phyloP scores from a whole-genome alignment of 345 rosid genomes.

The Firmiana major region DNA sequence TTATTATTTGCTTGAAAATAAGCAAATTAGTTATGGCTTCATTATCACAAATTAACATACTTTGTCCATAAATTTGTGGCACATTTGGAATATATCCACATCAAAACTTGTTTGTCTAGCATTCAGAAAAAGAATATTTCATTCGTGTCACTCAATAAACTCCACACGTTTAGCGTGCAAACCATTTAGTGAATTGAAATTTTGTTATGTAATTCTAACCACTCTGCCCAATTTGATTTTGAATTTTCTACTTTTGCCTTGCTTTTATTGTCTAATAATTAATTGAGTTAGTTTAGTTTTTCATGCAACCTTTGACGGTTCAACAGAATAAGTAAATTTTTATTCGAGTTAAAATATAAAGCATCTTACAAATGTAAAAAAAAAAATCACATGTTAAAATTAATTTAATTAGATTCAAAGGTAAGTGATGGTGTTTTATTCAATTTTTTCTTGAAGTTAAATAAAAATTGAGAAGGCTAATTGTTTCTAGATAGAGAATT shows the following conservation, averaged over 20 bases:
- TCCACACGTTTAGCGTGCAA: too few species aligned
- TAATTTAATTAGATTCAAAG: background rate
- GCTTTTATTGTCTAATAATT: background rate
- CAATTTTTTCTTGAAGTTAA: too few species aligned
- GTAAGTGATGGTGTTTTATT: background rate
- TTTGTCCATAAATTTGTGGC: background rate
- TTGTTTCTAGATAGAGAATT: too few species aligned
- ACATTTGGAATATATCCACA: background rate
- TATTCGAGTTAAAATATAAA: too few species aligned
- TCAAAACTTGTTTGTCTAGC: background rate
- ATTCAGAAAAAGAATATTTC: too few species aligned
- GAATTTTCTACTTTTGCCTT: background rate
- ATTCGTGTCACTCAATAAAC: too few species aligned
- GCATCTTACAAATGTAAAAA: too few species aligned
- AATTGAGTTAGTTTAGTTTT: background rate
- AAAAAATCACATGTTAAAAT: too few species aligned
- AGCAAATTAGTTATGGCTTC: background rate
- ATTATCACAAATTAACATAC: too few species aligned
- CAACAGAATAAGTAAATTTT: too few species aligned
- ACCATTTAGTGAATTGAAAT: too few species aligned
- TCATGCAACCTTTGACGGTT: background rate
- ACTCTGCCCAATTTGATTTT: background rate
- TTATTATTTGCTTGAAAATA: background rate
- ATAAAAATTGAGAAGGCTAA: too few species aligned
- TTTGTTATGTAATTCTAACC: background rate